phyloP scores from a whole-genome alignment of 2,329 filamentous ascomycete species.

The Aspergillus tanneri region DNA sequence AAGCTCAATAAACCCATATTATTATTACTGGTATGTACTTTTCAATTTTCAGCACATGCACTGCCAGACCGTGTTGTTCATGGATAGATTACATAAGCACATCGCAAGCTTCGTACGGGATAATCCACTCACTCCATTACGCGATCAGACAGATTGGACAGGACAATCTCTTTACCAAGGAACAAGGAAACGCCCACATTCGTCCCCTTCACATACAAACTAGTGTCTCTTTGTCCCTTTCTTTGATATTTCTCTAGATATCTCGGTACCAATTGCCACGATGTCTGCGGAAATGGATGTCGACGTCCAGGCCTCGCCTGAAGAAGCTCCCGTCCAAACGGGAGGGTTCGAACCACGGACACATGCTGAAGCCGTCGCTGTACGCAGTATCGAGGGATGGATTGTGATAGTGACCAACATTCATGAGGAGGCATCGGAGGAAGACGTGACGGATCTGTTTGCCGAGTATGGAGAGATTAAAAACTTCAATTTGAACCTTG shows the following conservation, averaged over 20 bases:
- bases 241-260: too few relatives aligned
- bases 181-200: neutral
- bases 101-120: constrained; percentile 10
- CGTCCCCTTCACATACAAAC: neutral
- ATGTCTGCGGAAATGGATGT: constrained; percentile 51
- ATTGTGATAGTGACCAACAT: constrained; percentile 69
- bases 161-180: neutral
- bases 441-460: constrained; percentile 65
- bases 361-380: constrained; percentile 52
- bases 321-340: constrained; percentile 32
- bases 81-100: constrained; percentile 20
- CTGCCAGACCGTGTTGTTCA: neutral
- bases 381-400: constrained; percentile 68
- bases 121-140: too few relatives aligned
- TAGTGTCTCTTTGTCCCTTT: neutral
- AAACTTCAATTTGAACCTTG: constrained; percentile 65
- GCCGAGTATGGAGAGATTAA: constrained; percentile 67
- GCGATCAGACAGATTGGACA: neutral
- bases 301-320: constrained; percentile 39
- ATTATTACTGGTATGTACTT: too few relatives aligned
- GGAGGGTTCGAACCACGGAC: constrained; percentile 45
- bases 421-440: constrained; percentile 66
- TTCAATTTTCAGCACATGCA: too few relatives aligned
- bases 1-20: too few relatives aligned
- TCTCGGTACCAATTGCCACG: constrained; percentile 5